phyloP scores from a whole-genome alignment of 2,329 filamentous ascomycete genomes.

The Amesomyces nigricolor region DNA sequence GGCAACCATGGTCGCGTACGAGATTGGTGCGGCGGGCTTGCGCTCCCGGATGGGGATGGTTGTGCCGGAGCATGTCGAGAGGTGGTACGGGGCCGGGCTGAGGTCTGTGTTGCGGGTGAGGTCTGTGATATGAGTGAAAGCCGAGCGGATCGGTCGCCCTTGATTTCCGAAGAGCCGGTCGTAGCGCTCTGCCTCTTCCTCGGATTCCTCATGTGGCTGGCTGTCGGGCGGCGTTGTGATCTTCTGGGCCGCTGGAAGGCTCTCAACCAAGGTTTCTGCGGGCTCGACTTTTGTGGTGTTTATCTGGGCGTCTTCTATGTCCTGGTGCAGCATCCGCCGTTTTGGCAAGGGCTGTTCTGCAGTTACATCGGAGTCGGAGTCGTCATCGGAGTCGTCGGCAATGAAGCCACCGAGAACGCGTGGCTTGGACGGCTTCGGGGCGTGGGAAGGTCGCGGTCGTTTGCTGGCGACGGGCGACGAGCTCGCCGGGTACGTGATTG shows the following conservation, averaged over 20 bases:
- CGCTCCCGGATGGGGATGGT: constrained; percentile 52
- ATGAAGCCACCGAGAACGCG: constrained; percentile 40
- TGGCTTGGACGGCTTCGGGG: constrained; percentile 29
- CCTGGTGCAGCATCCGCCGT: constrained; percentile 38
- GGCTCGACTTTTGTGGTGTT: not conserved
- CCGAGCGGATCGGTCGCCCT: constrained; percentile 1
- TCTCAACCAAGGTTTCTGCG: not conserved
- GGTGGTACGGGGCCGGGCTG: constrained; percentile 32
- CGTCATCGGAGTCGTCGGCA: constrained; percentile 41
- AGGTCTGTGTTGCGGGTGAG: constrained; percentile 4
- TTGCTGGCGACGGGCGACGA: constrained; percentile 33
- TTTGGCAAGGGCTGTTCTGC: constrained; percentile 36
- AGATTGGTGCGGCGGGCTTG: constrained; percentile 38
- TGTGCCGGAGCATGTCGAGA: constrained; percentile 54
- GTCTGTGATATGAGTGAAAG: not conserved
- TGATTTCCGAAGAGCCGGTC: constrained; percentile 24
- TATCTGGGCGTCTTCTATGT: constrained; percentile 20
- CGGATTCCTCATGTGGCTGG: constrained; percentile 18
- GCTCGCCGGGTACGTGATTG: constrained; percentile 26
- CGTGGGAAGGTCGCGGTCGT: constrained; percentile 33
- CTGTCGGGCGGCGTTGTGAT: constrained; percentile 22
- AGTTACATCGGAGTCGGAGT: constrained; percentile 33
- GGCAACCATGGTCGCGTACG: constrained; percentile 64
- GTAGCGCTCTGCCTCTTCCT: constrained; percentile 25
- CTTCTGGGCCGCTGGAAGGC: not conserved